These are phyloP conservation scores for Phytophthora podocarpi DNA, from an alignment of 352 stramenopile genomes.

Conservation along the genomic window DNA sequence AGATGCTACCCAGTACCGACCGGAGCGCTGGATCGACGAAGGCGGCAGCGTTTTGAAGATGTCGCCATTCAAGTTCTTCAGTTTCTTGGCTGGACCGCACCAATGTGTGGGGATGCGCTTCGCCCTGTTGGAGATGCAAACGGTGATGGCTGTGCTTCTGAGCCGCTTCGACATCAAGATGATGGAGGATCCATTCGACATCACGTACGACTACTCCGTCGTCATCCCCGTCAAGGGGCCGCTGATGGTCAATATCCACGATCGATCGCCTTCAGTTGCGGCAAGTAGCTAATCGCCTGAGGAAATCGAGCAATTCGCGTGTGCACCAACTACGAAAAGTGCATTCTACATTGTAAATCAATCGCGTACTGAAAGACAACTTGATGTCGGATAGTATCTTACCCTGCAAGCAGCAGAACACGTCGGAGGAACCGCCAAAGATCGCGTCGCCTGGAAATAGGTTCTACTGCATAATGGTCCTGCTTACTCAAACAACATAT, in stretches of 20 bases:
- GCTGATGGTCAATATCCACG: constrained; percentile 31
- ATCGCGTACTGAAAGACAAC: no score
- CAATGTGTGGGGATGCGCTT: constrained; percentile 59
- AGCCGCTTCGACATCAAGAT: constrained; percentile 47
- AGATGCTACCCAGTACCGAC: constrained; percentile 41
- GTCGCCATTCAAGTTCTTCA: constrained; percentile 41
- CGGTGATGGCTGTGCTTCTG: constrained; percentile 42
- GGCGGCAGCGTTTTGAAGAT: constrained; percentile 48
- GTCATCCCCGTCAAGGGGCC: constrained; percentile 43
- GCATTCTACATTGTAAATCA: no score
- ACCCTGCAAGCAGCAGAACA: no score
- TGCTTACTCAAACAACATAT: not conserved
- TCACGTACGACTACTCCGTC: constrained; percentile 51
- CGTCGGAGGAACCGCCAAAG: no score
- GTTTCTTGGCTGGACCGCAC: constrained; percentile 63
- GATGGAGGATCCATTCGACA: constrained; percentile 38
- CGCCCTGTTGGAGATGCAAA: constrained; percentile 55
- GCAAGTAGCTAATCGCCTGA: constrained; percentile 15
- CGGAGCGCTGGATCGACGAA: constrained; percentile 60
- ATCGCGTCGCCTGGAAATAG: no score
- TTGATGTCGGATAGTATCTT: no score
- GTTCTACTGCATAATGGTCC: no score
- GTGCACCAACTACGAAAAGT: not conserved
- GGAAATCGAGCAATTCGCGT: not conserved
- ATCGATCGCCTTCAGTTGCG: constrained; percentile 1